Conservation (phyloP, 2,329 filamentous ascomycete genomes). For the Aspergillus sp. region DNA sequence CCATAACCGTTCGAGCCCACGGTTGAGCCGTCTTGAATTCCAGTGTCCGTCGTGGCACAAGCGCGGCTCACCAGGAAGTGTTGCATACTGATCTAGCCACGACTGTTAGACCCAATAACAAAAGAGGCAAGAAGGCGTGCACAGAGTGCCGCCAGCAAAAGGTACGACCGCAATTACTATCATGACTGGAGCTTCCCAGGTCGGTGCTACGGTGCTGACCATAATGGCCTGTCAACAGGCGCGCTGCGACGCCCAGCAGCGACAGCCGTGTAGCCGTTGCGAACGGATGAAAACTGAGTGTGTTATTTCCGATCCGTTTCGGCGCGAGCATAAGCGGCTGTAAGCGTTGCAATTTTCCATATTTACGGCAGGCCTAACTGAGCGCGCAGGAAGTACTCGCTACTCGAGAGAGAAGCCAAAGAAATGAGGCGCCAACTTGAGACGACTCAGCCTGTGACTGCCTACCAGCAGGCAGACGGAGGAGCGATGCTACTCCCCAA, state of each 20-base stretch:
- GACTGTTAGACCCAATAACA: slow-evolving; percentile 27
- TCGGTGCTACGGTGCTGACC: too few relatives aligned
- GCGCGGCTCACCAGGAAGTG: neutral
- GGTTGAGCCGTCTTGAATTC: too few relatives aligned
- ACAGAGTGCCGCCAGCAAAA: slow-evolving; percentile 52
- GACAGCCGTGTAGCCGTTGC: slow-evolving; percentile 45
- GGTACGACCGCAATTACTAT: slow-evolving; percentile 24
- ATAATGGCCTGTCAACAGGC: slow-evolving; percentile 26
- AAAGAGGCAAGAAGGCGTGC: slow-evolving; percentile 46
- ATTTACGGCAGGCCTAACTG: neutral
- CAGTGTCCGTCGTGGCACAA: too few relatives aligned
- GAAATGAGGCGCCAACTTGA: slow-evolving; percentile 42
- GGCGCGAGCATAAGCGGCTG: slow-evolving; percentile 49
- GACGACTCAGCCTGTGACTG: slow-evolving; percentile 28
- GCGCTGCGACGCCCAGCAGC: slow-evolving; percentile 46
- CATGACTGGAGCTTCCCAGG: too few relatives aligned
- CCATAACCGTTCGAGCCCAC: too few relatives aligned
- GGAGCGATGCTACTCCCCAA: neutral
- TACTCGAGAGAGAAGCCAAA: slow-evolving; percentile 44
- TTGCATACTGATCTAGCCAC: neutral
- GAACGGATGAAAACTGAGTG: slow-evolving; percentile 42
- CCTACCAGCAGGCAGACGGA: neutral
- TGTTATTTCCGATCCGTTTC: slow-evolving; percentile 49
- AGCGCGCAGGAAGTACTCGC: slow-evolving; percentile 38
- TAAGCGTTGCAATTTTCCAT: slow-evolving; percentile 22